phyloP scores from a whole-genome alignment of 331 rosid genomes.

The Quercus phellos region DNA sequence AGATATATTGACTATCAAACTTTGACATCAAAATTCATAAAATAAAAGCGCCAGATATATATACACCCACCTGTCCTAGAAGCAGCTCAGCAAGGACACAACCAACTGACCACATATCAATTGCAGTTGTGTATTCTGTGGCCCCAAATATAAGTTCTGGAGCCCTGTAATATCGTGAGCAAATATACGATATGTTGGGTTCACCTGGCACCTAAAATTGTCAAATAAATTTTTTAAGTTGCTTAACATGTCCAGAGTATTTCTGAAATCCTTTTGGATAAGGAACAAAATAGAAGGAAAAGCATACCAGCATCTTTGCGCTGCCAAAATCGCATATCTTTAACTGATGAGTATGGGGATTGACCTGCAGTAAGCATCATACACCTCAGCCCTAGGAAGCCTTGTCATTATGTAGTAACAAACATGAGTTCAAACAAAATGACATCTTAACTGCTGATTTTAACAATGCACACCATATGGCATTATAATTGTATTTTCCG shows the following conservation, averaged over 20 bases:
- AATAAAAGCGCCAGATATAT: not conserved
- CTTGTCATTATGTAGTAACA: not conserved
- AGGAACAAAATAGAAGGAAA: not conserved
- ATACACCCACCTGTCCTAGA: conserved; percentile 71
- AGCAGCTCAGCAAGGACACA: conserved; percentile 96
- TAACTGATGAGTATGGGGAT: conserved; percentile 84
- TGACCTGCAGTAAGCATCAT: conserved; percentile 55
- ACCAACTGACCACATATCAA: conserved; percentile 97
- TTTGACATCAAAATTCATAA: not conserved
- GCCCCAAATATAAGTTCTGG: conserved; percentile 99
- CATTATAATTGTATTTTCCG: not conserved
- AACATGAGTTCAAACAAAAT: not conserved
- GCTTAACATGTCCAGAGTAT: not conserved
- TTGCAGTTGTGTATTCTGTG: conserved; percentile 90
- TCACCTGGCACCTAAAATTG: conserved; percentile 84
- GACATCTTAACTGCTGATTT: not conserved
- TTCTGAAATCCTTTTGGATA: conserved; percentile 8
- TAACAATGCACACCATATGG: not conserved
- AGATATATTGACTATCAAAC: not conserved
- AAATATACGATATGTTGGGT: conserved; percentile 94
- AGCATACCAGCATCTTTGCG: conserved; percentile 91
- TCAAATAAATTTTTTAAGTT: conserved; percentile 16
- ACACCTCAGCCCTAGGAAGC: not conserved
- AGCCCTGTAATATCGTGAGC: conserved; percentile 94
- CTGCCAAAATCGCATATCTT: conserved; percentile 99